Percentiles rank a stretch among this genome's conserved stretches.
Evolutionary conservation across 2,329 filamentous ascomycete species (phyloP).

Genomic region (Trichophyton rubrum): DNA sequence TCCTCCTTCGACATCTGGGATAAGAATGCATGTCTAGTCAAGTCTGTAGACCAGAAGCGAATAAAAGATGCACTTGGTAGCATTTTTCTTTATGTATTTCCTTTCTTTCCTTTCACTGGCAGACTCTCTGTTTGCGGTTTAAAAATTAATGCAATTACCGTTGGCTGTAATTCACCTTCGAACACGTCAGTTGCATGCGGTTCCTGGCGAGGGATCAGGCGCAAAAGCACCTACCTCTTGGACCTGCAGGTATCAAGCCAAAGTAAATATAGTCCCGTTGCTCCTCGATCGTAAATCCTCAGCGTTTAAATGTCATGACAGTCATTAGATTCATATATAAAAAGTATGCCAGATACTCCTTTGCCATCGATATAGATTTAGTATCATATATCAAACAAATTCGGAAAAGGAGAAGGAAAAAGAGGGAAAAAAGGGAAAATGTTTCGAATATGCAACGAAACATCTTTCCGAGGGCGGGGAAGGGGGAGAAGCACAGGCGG

Average conservation of each 20-base stretch:
- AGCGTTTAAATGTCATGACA: background rate
- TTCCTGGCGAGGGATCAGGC: background rate
- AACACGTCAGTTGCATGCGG: background rate
- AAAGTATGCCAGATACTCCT: background rate
- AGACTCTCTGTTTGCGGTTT: background rate
- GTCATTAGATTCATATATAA: slow-evolving; percentile 1
- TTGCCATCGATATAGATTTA: background rate
- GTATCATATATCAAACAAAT: background rate
- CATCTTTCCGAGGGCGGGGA: background rate
- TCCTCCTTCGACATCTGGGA: slow-evolving; percentile 23
- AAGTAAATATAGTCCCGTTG: background rate
- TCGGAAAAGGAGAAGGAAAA: too few relatives aligned
- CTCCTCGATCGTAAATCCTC: background rate
- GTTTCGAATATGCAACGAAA: background rate
- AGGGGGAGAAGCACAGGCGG: background rate
- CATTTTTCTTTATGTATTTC: background rate
- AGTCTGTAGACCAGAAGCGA: slow-evolving; percentile 27
- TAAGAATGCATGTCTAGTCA: slow-evolving; percentile 23
- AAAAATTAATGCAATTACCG: background rate
- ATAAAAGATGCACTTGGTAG: slow-evolving; percentile 18
- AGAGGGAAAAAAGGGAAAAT: background rate
- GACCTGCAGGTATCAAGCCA: background rate
- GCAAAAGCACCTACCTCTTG: slow-evolving; percentile 1
- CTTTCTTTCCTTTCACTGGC: too few relatives aligned
- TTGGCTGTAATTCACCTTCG: background rate